Conservation (phyloP, 106 monocot species). For the Dioscorea dumetorum region DNA sequence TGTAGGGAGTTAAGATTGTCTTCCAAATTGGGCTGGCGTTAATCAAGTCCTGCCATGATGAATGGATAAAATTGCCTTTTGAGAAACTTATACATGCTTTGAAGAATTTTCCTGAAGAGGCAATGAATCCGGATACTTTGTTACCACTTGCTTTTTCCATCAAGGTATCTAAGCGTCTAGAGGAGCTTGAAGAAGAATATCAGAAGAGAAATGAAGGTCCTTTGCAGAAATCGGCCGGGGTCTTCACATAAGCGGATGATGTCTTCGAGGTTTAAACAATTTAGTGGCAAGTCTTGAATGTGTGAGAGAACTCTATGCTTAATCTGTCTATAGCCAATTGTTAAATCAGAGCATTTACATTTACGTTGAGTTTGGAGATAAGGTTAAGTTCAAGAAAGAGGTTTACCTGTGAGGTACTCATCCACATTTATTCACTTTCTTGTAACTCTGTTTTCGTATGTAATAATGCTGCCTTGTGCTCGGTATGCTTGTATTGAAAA, state of each 20-base stretch:
- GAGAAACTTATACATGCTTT: constrained; percentile 93
- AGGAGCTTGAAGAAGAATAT: constrained; percentile 18
- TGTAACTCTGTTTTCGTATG: too few species aligned
- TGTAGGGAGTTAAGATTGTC: constrained; percentile 84
- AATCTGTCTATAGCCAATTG: too few species aligned
- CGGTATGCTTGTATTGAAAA: too few species aligned
- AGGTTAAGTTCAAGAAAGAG: too few species aligned
- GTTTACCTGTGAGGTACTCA: too few species aligned
- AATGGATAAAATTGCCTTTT: constrained; percentile 86
- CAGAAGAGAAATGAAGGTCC: constrained; percentile 20
- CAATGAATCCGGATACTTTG: constrained; percentile 75
- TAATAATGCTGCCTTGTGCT: too few species aligned
- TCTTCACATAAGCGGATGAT: constrained; percentile 12
- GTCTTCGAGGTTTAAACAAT: too few species aligned
- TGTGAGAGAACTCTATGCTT: too few species aligned
- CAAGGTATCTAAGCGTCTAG: constrained; percentile 56
- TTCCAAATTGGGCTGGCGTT: constrained; percentile 97
- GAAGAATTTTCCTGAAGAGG: constrained; percentile 90
- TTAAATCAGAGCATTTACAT: too few species aligned
- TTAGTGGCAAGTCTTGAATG: too few species aligned
- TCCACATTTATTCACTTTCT: too few species aligned
- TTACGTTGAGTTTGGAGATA: too few species aligned
- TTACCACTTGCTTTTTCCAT: constrained; percentile 89
- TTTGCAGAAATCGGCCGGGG: background rate
- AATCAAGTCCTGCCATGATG: constrained; percentile 75